Evolutionary conservation across 257 asterid genomes (phyloP).

Genomic region (Osmanthus fragrans): DNA sequence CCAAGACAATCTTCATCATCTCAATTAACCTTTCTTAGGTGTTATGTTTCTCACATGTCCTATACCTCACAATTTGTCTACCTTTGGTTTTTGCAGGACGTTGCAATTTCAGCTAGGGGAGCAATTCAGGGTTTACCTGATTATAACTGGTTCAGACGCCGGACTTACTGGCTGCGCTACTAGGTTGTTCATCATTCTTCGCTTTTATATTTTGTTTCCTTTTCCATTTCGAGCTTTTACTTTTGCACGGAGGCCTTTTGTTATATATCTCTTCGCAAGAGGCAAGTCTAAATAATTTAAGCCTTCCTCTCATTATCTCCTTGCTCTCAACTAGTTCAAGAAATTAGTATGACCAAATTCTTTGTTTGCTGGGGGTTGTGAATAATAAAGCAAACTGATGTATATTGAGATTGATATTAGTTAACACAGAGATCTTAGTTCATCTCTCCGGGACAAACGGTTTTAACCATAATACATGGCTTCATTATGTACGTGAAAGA

Average conservation of each 20-base stretch:
- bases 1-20: neutral
- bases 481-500: neutral
- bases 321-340: neutral
- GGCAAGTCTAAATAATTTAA: neutral
- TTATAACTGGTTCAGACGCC: constrained; percentile 99
- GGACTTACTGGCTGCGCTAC: constrained; percentile 98
- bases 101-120: constrained; percentile 78
- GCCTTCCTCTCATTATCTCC: neutral
- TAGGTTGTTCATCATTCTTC: constrained; percentile 34
- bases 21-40: neutral
- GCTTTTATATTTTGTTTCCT: neutral
- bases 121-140: constrained; percentile 86
- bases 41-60: neutral
- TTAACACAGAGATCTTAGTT: neutral
- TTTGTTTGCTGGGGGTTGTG: neutral
- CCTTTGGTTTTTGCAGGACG: constrained; percentile 49
- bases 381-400: constrained; percentile 1
- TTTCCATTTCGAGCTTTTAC: neutral
- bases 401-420: neutral
- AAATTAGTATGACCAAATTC: neutral
- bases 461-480: neutral
- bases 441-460: neutral
- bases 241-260: neutral
- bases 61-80: neutral
- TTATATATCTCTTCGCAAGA: neutral